These are phyloP conservation scores for Spergularia bocconei DNA, from an alignment of 148 eudicot species.

Conservation along the genomic window DNA sequence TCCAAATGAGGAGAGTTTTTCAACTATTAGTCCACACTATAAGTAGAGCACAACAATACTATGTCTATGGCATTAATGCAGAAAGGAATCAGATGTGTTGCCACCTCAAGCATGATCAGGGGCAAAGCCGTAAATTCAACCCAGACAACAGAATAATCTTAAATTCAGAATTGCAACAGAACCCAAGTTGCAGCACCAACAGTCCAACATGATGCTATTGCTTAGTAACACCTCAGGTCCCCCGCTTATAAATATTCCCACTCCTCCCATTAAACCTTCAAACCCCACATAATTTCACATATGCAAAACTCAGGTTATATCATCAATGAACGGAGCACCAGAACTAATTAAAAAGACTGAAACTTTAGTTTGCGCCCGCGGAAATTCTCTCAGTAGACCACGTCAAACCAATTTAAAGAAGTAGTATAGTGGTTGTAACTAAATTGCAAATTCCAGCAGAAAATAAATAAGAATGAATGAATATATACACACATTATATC, in stretches of 20 bases:
- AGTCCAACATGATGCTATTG: conserved; percentile 15
- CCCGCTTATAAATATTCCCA: conserved; percentile 12
- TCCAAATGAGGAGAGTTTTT: neutral
- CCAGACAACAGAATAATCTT: conserved; percentile 16
- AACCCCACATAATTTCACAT: conserved; percentile 5
- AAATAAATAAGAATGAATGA: neutral
- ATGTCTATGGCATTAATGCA: neutral
- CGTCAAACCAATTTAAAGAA: neutral
- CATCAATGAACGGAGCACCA: neutral
- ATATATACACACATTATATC: neutral
- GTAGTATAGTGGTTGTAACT: neutral
- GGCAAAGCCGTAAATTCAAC: conserved; percentile 25
- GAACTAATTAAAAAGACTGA: neutral
- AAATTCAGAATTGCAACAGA: conserved; percentile 19
- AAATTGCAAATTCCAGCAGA: neutral
- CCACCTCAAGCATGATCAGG: conserved; percentile 24
- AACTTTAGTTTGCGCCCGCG: neutral
- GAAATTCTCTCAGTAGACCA: too few relatives aligned
- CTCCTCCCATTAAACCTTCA: conserved; percentile 5
- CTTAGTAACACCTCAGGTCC: conserved; percentile 12
- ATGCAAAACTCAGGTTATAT: conserved; percentile 9
- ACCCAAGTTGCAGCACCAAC: conserved; percentile 26
- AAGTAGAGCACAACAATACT: neutral
- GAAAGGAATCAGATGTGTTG: conserved; percentile 27
- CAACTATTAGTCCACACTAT: neutral